These are phyloP conservation scores for Alternaria dauci DNA, from an alignment of 2,329 filamentous ascomycete genomes.

Conservation along the genomic window DNA sequence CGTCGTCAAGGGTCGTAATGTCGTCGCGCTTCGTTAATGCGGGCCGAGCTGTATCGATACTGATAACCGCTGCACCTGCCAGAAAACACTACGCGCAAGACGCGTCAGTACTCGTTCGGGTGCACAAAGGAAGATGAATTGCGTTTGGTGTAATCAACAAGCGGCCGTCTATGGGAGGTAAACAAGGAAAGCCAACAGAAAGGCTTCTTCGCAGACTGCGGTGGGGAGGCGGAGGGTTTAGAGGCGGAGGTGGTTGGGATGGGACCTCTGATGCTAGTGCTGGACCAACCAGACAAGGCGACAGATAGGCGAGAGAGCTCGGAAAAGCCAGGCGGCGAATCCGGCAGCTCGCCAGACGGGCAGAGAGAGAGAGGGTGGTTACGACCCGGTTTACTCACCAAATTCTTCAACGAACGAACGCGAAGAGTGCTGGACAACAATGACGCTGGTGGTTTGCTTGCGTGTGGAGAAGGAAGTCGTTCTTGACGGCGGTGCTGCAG, in stretches of 20 bases:
- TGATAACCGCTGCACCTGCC: constrained; percentile 36
- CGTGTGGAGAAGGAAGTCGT: constrained; percentile 41
- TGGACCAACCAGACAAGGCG: constrained; percentile 45
- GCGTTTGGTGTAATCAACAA: constrained; percentile 17
- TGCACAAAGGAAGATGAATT: constrained; percentile 12
- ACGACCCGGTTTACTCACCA: constrained; percentile 28
- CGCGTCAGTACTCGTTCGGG: constrained; percentile 35
- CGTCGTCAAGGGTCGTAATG: constrained; percentile 43
- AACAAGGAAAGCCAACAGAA: constrained; percentile 33
- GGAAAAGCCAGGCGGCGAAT: constrained; percentile 41
- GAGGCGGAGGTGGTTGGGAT: constrained; percentile 55
- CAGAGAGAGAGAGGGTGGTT: constrained; percentile 6
- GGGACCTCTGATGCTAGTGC: constrained; percentile 48
- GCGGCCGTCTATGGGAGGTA: constrained; percentile 33
- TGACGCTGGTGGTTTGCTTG: constrained; percentile 22
- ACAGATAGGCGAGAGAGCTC: constrained; percentile 49
- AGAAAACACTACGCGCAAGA: constrained; percentile 37
- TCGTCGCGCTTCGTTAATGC: constrained; percentile 44
- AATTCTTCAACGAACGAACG: constrained; percentile 37
- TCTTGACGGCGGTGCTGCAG: constrained; percentile 50
- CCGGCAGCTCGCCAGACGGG: constrained; percentile 13
- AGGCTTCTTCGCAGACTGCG: constrained; percentile 39
- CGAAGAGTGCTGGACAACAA: constrained; percentile 15
- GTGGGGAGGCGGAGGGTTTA: constrained; percentile 50
- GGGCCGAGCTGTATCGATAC: constrained; percentile 45